phyloP scores from a whole-genome alignment of 441 rosid genomes.

The Jatropha multifida region DNA sequence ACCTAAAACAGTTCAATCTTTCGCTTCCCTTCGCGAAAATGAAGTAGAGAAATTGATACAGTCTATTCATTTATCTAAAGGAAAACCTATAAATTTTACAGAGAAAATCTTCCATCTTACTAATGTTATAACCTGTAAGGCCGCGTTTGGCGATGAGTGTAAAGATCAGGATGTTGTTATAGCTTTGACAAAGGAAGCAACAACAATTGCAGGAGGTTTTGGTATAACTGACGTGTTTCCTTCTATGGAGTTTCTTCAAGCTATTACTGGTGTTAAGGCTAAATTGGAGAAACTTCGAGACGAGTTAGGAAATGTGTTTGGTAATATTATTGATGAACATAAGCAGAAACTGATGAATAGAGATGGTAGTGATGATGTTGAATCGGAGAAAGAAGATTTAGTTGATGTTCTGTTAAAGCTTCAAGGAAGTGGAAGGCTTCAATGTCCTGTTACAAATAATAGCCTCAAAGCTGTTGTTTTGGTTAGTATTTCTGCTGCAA shows the following conservation, averaged over 20 bases:
- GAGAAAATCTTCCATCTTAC: slow-evolving; percentile 12
- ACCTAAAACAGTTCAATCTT: slow-evolving; percentile 21
- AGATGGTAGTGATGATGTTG: neutral
- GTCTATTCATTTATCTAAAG: neutral
- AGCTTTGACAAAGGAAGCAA: neutral
- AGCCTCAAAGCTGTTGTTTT: slow-evolving; percentile 23
- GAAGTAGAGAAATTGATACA: slow-evolving; percentile 25
- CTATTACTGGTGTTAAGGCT: slow-evolving; percentile 21
- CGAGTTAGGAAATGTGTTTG: slow-evolving; percentile 17
- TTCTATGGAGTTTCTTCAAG: slow-evolving; percentile 24
- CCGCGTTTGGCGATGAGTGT: slow-evolving; percentile 28
- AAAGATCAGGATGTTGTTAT: slow-evolving; percentile 21
- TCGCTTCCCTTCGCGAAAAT: slow-evolving; percentile 19
- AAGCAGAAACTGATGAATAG: slow-evolving; percentile 3
- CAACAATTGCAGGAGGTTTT: slow-evolving; percentile 23
- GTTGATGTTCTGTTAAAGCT: slow-evolving; percentile 25
- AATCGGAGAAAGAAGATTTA: slow-evolving; percentile 21
- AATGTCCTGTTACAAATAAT: slow-evolving; percentile 18
- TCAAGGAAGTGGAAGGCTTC: slow-evolving; percentile 15
- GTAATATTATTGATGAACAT: slow-evolving; percentile 23
- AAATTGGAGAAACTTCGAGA: neutral
- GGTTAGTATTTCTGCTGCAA: slow-evolving; percentile 13
- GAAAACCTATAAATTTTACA: slow-evolving; percentile 16
- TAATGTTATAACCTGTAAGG: slow-evolving; percentile 14
- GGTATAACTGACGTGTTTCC: slow-evolving; percentile 24